phyloP scores from a whole-genome alignment of 1,139 yeast species.

The Protomyces lactucae-debilis region DNA sequence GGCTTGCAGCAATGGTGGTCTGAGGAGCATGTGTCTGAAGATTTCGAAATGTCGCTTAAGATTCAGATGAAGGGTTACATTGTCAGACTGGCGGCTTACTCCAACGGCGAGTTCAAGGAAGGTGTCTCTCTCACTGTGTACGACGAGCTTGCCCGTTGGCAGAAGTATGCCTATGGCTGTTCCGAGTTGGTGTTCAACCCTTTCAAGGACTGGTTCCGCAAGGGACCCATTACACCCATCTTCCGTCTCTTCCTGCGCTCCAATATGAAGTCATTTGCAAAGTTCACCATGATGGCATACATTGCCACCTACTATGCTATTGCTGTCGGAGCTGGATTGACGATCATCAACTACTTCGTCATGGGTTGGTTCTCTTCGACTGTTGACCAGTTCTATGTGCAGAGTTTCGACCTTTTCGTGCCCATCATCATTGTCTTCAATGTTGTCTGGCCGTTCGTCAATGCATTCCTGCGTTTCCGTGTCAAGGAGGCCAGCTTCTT shows the following conservation, averaged over 20 bases:
- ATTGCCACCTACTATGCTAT: conserved; percentile 32
- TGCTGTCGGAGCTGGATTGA: conserved; percentile 26
- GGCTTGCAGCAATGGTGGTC: conserved; percentile 25
- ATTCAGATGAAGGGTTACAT: conserved; percentile 30
- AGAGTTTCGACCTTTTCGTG: conserved; percentile 28
- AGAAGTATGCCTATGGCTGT: conserved; percentile 32
- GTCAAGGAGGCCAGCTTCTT: conserved; percentile 26
- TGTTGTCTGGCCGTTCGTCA: conserved; percentile 29
- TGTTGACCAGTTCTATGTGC: conserved; percentile 30
- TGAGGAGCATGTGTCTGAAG: conserved; percentile 29
- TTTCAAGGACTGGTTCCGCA: conserved; percentile 24
- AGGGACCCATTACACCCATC: conserved; percentile 29
- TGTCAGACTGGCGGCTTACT: conserved; percentile 29
- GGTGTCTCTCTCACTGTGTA: conserved; percentile 32
- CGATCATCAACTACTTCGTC: conserved; percentile 30
- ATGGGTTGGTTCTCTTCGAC: conserved; percentile 30
- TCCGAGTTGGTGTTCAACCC: conserved; percentile 31
- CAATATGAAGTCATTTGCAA: conserved; percentile 30
- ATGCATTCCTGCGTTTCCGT: conserved; percentile 30
- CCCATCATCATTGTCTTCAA: conserved; percentile 31
- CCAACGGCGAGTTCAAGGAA: conserved; percentile 30
- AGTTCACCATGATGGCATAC: conserved; percentile 31
- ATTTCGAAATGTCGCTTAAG: conserved; percentile 30
- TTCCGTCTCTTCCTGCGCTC: conserved; percentile 28
- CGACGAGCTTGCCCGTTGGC: conserved; percentile 32